A percentile compares a stretch with the other conserved stretches of the same genome.
Evolutionary conservation across 305 asterid genomes (phyloP).

Genomic region (Fraxinus ornus): DNA sequence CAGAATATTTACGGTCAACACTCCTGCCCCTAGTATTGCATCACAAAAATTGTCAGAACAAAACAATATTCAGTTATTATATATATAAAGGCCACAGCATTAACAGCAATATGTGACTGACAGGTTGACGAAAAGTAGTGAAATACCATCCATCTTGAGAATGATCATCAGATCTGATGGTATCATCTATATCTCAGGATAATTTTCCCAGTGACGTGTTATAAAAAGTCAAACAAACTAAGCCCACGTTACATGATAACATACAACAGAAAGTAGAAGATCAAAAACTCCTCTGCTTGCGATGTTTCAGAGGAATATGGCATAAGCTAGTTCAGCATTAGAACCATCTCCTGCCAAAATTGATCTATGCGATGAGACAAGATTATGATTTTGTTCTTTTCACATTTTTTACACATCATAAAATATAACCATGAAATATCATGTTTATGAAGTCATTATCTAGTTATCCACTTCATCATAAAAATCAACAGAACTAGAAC

Average conservation of each 20-base stretch:
- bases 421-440: background rate
- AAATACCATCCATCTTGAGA: constrained; percentile 77
- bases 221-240: background rate
- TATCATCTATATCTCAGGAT: background rate
- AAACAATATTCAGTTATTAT: constrained; percentile 5
- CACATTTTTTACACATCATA: background rate
- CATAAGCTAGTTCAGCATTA: background rate
- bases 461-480: background rate
- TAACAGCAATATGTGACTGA: constrained; percentile 8
- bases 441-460: background rate
- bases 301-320: background rate
- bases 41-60: constrained; percentile 18
- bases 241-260: background rate
- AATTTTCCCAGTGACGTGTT: background rate
- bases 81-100: constrained; percentile 12
- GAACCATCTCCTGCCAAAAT: background rate
- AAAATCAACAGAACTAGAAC: background rate
- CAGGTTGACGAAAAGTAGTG: constrained; percentile 11
- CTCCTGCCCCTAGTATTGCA: constrained; percentile 43
- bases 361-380: background rate
- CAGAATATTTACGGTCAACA: constrained; percentile 58
- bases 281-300: background rate
- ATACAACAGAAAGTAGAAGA: background rate
- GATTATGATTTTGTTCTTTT: background rate
- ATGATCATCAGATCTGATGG: constrained; percentile 57